Evolutionary conservation across 2,329 filamentous ascomycete genomes (phyloP).

Genomic region (Calonectria hongkongensis): DNA sequence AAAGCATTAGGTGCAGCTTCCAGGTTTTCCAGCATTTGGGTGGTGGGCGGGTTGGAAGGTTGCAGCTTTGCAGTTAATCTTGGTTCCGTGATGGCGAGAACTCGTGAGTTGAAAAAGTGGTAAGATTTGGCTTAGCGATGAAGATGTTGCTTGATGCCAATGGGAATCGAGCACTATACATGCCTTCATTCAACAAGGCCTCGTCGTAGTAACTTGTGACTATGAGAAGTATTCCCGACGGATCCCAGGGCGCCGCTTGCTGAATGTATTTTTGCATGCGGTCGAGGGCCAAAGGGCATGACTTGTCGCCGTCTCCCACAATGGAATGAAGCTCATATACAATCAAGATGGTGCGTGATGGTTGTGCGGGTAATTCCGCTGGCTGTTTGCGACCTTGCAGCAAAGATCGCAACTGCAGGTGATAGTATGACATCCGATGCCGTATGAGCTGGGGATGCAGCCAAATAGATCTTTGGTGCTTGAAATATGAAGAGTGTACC

Average conservation of each 20-base stretch:
- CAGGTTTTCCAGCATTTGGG: too few species aligned
- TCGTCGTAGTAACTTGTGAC: not conserved
- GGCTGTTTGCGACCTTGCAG: not conserved
- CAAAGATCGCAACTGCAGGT: not conserved
- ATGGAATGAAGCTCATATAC: not conserved
- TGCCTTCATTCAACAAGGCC: too few species aligned
- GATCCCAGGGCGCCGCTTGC: not conserved
- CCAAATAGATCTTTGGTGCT: not conserved
- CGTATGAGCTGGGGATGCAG: not conserved
- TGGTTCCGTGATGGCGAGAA: too few species aligned
- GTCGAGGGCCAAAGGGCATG: not conserved
- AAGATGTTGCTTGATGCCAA: too few species aligned
- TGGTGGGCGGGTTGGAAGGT: too few species aligned
- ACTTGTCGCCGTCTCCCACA: not conserved
- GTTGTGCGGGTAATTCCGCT: not conserved
- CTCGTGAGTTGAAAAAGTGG: too few species aligned
- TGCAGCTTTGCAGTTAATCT: too few species aligned
- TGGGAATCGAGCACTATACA: too few species aligned
- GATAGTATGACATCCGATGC: not conserved
- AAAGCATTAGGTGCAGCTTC: too few species aligned
- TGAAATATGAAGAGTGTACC: slow-evolving; percentile 2
- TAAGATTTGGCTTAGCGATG: too few species aligned
- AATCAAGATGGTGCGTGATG: slow-evolving; percentile 5
- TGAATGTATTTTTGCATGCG: not conserved
- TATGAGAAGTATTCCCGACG: not conserved